phyloP scores from a whole-genome alignment of 208 protist species.

The Hexamita inflata region DNA sequence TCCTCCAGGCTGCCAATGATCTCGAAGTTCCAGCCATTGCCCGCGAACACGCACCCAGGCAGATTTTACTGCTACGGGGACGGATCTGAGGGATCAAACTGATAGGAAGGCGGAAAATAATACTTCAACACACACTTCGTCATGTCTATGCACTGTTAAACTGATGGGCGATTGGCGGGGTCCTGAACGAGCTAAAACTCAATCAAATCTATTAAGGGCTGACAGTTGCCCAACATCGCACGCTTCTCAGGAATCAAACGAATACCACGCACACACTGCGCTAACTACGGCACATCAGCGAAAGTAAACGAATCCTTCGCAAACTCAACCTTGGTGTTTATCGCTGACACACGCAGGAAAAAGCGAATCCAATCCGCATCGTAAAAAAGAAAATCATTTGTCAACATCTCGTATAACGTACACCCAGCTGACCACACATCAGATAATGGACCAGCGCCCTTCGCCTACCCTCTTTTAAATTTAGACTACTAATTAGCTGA shows the following conservation, averaged over 20 bases:
- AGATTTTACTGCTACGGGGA: too few species aligned
- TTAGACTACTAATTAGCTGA: slow-evolving; percentile 53
- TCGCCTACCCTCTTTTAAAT: slow-evolving; percentile 49
- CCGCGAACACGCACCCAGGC: too few species aligned
- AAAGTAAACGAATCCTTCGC: slow-evolving; percentile 10
- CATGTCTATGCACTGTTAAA: slow-evolving; percentile 37
- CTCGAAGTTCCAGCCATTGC: not conserved
- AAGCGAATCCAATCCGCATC: slow-evolving; percentile 53
- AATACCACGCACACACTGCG: slow-evolving; percentile 33
- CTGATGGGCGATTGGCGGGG: slow-evolving; percentile 39
- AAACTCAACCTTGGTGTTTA: not conserved
- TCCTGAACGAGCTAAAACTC: slow-evolving; percentile 49
- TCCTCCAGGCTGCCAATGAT: not conserved
- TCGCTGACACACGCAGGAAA: slow-evolving; percentile 45
- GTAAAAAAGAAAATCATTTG: slow-evolving; percentile 57
- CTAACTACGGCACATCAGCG: not conserved
- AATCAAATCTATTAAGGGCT: slow-evolving; percentile 44
- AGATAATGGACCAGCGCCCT: slow-evolving; percentile 45
- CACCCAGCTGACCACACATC: slow-evolving; percentile 59
- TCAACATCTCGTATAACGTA: slow-evolving; percentile 56
- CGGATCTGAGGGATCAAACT: not conserved
- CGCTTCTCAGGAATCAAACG: slow-evolving; percentile 32
- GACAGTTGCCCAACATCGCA: slow-evolving; percentile 40
- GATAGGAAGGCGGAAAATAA: slow-evolving; percentile 1
- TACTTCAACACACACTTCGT: not conserved